Conservation (phyloP, 345 rosid species). For the Eucalyptus pauciflora region DNA sequence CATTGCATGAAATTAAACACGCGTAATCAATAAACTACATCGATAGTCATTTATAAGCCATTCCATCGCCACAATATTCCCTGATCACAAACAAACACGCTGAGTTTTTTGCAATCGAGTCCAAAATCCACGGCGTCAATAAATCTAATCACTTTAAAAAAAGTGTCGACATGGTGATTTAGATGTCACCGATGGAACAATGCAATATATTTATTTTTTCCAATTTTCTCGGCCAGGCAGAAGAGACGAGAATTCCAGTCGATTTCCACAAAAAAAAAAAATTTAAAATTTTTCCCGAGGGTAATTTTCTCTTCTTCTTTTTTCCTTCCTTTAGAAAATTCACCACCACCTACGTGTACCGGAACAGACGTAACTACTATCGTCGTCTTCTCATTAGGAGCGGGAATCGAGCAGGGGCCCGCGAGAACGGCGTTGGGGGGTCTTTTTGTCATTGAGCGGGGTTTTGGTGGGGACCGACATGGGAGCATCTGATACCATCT, state of each 20-base stretch:
- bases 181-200: background rate
- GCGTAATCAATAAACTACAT: background rate
- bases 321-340: background rate
- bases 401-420: background rate
- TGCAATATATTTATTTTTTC: background rate
- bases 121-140: background rate
- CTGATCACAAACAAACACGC: too few species aligned
- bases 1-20: background rate
- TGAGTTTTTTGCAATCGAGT: fast-evolving
- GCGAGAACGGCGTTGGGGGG: background rate
- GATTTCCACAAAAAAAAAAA: background rate
- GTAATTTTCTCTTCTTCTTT: background rate
- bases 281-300: background rate
- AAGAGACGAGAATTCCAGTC: background rate
- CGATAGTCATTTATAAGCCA: too few species aligned
- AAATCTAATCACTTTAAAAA: background rate
- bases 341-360: background rate
- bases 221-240: background rate
- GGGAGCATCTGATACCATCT: too few species aligned
- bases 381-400: background rate
- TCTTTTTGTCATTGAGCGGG: background rate
- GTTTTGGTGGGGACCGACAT: too few species aligned
- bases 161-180: too few species aligned
- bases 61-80: too few species aligned
- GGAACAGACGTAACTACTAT: background rate